A percentile compares a stretch with the other conserved stretches of the same genome.
Evolutionary conservation across 495 filamentous ascomycete species (phyloP).

Genomic region (Neurospora tetraspora): DNA sequence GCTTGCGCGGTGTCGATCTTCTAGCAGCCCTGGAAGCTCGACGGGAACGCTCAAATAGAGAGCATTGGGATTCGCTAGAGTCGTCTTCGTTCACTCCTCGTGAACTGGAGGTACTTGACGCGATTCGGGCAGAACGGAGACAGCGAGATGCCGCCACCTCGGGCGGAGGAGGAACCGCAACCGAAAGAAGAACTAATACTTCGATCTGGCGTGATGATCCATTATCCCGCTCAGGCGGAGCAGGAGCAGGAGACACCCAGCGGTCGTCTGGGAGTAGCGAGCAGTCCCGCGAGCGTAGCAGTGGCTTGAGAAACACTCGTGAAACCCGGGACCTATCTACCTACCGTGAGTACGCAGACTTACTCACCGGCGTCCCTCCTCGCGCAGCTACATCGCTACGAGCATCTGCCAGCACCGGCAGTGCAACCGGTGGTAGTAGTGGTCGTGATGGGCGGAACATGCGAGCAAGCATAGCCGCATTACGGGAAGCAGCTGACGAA

Average conservation of each 20-base stretch:
- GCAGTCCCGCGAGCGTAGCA: not conserved
- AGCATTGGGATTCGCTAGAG: conserved; percentile 10
- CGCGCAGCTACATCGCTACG: not conserved
- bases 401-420: not conserved
- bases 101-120: not conserved
- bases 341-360: not conserved
- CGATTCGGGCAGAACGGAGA: not conserved
- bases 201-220: not conserved
- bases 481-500: not conserved
- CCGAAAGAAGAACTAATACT: not conserved
- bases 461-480: not conserved
- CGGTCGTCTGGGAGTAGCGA: not conserved
- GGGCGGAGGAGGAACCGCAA: not conserved
- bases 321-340: not conserved
- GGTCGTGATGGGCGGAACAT: not conserved
- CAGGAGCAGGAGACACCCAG: not conserved
- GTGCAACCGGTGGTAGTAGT: not conserved
- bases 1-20: not conserved
- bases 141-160: not conserved
- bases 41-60: conserved; percentile 2
- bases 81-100: not conserved
- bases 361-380: not conserved
- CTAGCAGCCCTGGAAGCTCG: not conserved
- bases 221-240: not conserved
- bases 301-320: not conserved